Base-by-base conservation (phyloP, 2,329 filamentous ascomycete species). In the Calonectria ilicicola region DNA sequence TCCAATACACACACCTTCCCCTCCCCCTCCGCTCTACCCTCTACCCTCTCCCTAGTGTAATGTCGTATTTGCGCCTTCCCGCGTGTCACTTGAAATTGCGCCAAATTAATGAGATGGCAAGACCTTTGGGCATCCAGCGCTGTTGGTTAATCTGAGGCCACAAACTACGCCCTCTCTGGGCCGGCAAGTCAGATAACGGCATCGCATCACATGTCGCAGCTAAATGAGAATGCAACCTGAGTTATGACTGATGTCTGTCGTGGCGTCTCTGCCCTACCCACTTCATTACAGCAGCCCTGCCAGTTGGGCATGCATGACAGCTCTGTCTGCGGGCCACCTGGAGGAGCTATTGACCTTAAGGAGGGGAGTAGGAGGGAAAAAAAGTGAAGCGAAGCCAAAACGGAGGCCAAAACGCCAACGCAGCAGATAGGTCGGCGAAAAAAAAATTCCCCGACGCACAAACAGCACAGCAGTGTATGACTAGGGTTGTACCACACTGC, bases 361-460 rank as follows among this genome's bases (percentile, higher is more conserved):
- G 23, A 17, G 4, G 42, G 42, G n/a, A 32, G 27, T 19, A 29
- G 38, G 26, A 19, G 35, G 21, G 32, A 47, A 29, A 67, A 60
- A 56, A 58, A n/a, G 65, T 29, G 49, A 56, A 65, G 42, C 38
- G 63, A 44, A 63, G 63, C 47, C 44, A 58, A 58, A 40, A 68
- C 42, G 62, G 21, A 56, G 46, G 35, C 49, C 49, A 27, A 47
- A 40, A 27, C 21, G 68, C 68, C 68, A 70, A 29, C 68, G 63
- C 68, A 70, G 63, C 67, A 70, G 47, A 62, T 64, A 35, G 46
- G n/a, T 51, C 21, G 53, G 53, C 53, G 53, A 19, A 53, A 29
- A 29, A 56, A 38, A 56, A 66, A 73, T 53, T 62, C 46, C 32
- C 70, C 64, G 67, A 69, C 58, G 73, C 73, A 75, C 53, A 72